Conservation (phyloP, 345 rosid species). For the Populus nigra region DNA sequence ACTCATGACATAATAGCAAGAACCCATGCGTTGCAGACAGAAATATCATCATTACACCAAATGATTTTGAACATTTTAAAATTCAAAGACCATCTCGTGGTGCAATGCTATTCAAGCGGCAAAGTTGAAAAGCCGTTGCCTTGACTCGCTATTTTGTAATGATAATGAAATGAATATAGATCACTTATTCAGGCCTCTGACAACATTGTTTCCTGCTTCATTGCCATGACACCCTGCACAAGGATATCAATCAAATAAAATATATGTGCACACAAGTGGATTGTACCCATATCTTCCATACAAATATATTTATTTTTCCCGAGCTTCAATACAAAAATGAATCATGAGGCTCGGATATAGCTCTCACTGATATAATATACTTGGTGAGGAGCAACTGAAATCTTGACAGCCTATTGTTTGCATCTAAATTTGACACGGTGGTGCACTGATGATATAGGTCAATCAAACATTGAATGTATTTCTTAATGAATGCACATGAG, state of each 20-base stretch:
- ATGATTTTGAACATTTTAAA: not conserved
- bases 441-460: not conserved
- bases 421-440: no score
- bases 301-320: not conserved
- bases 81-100: not conserved
- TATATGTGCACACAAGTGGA: not conserved
- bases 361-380: not conserved
- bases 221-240: not conserved
- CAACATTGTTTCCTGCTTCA: not conserved
- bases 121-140: not conserved
- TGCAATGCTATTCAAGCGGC: not conserved
- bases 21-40: not conserved
- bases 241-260: not conserved
- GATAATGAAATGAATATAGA: not conserved
- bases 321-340: not conserved
- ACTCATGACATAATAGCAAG: not conserved
- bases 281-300: not conserved
- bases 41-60: not conserved
- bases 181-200: not conserved
- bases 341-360: not conserved
- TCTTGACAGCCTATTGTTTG: slow-evolving; percentile 2
- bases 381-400: not conserved
- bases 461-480: not conserved
- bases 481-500: not conserved
- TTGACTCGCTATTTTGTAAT: not conserved